Base-by-base conservation (phyloP, 1,284 basidiomycete species). In the Cryptococcus sp. region DNA sequence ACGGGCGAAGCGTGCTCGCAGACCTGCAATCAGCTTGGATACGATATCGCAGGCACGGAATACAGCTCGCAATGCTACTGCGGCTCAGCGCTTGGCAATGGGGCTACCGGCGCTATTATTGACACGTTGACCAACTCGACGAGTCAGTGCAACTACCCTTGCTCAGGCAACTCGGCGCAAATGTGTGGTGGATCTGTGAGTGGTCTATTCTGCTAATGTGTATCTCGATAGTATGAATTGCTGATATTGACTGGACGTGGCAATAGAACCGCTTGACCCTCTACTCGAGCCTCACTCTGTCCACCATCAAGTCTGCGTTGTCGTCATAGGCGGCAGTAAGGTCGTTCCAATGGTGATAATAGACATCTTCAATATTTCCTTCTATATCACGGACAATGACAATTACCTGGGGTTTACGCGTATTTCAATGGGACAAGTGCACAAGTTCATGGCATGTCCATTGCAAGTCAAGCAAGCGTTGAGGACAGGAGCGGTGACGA, bases 31-130 rank as follows among this genome's bases (percentile, higher is more conserved):
- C 47, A 62, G 22, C 47, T 62, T 19, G 66, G 66, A 10, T 67
- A 67, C 59, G 47, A 45, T 17, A 58, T 64, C 44, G 58, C 66
- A 13, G 66, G 62, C 45, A 49, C 59, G n/a, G 64, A 65, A 53
- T 62, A 62, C 50, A 50, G 59, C 40, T 60, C 62, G 15, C 60
- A 67, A 47, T 67, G 66, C 51, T 65, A 51, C 57, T 65, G 63
- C 47, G 63, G 63, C 19, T 59, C 59, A n/a, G 39, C 44, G 10
- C 48, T 65, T 48, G 35, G 20, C 25, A 49, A 54, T 44, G 58
- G 56, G 1, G 61, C 64, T 15, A 47, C 56, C 11, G 50, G 52
- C 41, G 44, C 38, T 17, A 50, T 54, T 31, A 47, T 60, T 47
- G 60, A 65, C 38, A 55, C 52, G 8, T 19, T 54, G 20, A 55